A percentile compares a stretch with the other conserved stretches of the same genome.
These are phyloP conservation scores for Nidula microcarpa DNA, from an alignment of 768 basidiomycete species.

Conservation along the genomic window DNA sequence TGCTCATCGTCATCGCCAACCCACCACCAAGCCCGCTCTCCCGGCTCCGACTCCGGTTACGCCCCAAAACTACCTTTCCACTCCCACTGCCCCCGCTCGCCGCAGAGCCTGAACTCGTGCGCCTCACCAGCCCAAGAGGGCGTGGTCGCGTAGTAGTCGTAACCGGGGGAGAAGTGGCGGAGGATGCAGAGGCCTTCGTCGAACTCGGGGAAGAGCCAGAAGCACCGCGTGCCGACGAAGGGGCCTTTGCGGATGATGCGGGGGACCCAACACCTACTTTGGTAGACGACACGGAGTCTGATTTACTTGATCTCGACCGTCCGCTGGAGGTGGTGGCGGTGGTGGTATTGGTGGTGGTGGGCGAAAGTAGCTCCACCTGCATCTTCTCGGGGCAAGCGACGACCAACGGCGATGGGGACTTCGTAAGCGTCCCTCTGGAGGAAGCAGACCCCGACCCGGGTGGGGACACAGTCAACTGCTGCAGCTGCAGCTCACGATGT, in stretches of 20 bases:
- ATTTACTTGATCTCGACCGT: not conserved
- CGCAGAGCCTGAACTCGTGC: conserved; percentile 1
- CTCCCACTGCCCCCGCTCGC: not conserved
- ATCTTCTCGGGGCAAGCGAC: too few relatives aligned
- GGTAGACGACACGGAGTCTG: not conserved
- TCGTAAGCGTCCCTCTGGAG: too few relatives aligned
- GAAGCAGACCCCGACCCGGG: too few relatives aligned
- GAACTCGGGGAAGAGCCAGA: not conserved
- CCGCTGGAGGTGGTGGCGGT: too few relatives aligned
- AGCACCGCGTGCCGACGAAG: not conserved
- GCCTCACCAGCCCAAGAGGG: not conserved
- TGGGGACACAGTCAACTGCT: too few relatives aligned
- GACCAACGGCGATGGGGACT: too few relatives aligned
- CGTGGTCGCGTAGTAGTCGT: not conserved
- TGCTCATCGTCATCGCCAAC: conserved; percentile 1
- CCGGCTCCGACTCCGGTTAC: conserved; percentile 4
- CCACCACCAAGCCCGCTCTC: not conserved
- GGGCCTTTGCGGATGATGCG: not conserved
- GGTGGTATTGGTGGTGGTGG: too few relatives aligned
- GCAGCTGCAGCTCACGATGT: too few relatives aligned
- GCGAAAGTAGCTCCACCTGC: too few relatives aligned
- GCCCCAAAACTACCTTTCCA: not conserved
- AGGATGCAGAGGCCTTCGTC: not conserved
- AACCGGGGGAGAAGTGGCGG: not conserved
- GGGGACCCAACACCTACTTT: not conserved